These are phyloP conservation scores for Fistulinella cinereoalba DNA, from an alignment of 1,284 basidiomycete species.

Conservation along the genomic window DNA sequence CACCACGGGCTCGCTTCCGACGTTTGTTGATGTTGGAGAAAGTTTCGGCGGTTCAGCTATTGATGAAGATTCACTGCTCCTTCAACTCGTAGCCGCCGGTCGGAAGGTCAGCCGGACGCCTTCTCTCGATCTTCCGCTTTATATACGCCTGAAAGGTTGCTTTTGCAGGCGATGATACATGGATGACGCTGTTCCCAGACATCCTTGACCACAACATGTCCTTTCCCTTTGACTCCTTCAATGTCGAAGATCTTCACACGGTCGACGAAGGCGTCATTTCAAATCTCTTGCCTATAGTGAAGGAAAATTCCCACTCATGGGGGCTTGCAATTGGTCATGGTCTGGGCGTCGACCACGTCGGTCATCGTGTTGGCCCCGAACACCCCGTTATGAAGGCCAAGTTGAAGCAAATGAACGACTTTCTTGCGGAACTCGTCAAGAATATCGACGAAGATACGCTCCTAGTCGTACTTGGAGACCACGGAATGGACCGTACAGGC, in stretches of 20 bases:
- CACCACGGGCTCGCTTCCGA: slow-evolving; percentile 94
- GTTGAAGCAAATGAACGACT: slow-evolving; percentile 83
- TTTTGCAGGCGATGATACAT: slow-evolving; percentile 97
- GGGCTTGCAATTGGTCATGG: slow-evolving; percentile 92
- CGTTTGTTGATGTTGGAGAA: slow-evolving; percentile 90
- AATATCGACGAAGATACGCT: slow-evolving; percentile 76
- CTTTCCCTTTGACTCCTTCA: slow-evolving; percentile 93
- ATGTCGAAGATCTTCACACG: slow-evolving; percentile 96
- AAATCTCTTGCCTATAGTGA: slow-evolving; percentile 58
- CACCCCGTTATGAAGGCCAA: slow-evolving; percentile 87
- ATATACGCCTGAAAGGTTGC: slow-evolving; percentile 47
- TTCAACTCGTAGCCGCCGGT: slow-evolving; percentile 53
- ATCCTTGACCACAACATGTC: slow-evolving; percentile 70
- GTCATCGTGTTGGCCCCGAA: slow-evolving; percentile 90
- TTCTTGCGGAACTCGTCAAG: slow-evolving; percentile 70
- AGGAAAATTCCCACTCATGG: slow-evolving; percentile 51
- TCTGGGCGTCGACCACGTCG: slow-evolving; percentile 97
- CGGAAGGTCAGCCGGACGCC: slow-evolving; percentile 49
- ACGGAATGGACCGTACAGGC: slow-evolving; percentile 94
- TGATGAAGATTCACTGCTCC: slow-evolving; percentile 81
- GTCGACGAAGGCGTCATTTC: slow-evolving; percentile 95
- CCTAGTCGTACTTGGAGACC: slow-evolving; percentile 91
- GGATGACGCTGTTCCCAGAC: slow-evolving; percentile 86
- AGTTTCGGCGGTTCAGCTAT: slow-evolving; percentile 90
- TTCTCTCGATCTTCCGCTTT: background rate